Evolutionary conservation across 2,329 filamentous ascomycete genomes (phyloP), one percentile per base, ranked within the genome.

Genomic region (Fusarium camptoceras): DNA sequence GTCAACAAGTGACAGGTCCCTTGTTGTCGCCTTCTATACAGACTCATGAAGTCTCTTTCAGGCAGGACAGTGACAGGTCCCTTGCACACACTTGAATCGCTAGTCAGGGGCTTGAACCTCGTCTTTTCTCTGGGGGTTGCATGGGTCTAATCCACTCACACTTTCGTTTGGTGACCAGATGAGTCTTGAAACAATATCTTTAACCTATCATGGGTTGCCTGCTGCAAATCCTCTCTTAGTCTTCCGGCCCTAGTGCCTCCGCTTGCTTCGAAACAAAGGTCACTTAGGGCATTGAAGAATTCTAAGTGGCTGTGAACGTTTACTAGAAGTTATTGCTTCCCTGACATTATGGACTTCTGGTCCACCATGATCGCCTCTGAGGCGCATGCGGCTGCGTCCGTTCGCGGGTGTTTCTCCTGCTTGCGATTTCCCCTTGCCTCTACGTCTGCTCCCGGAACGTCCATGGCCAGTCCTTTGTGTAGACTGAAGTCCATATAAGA

Each of bases 251-350:
- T 75, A 77, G 70, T 68, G 62, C 72, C 73, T 77, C 78, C 79
- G 76, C 75, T 76, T 78, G 78, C 80, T 72, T 81, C 81, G 77
- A 81, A 82, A 79, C 76, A 64, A 69, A 73, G 72, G 73, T 73
- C 72, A 62, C 46, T 56, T 44, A 63, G 59, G 49, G 57, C 58
- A 44, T 64, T 68, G 53, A 64, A 53, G 31, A 53, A 63, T 37
- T 66, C 68, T 73, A 68, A 77, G 66, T 75, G 73, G 73, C 64
- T 62, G 50, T 64, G 59, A 27, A 27, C 20, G 65, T 42, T 56
- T 61, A 37, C 54, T 48, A 57, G 61, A 59, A 58, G 48, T 57
- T 75, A 75, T 74, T 58, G 63, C 78, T 78, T 77, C 76, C 78
- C 75, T 73, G 74, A 73, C 72, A 73, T 43, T 49, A 72, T 39